Conservation (phyloP, 1,284 basidiomycete genomes). For the Pyrrhoderma lamaoense region DNA sequence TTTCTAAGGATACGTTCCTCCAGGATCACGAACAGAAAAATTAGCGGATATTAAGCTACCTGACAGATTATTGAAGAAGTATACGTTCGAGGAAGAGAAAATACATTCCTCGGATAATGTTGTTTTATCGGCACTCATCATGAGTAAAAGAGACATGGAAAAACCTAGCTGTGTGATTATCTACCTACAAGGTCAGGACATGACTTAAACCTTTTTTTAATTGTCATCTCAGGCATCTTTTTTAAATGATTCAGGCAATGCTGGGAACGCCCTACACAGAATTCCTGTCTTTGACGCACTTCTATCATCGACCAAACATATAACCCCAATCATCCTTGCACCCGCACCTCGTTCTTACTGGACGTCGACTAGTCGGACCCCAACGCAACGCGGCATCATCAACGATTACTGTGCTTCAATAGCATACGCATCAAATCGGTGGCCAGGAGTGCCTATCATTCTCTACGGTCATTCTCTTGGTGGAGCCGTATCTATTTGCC, state of each 20-base stretch:
- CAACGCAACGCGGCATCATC: slow-evolving; percentile 33
- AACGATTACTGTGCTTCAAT: slow-evolving; percentile 35
- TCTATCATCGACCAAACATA: slow-evolving; percentile 15
- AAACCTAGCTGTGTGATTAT: no score
- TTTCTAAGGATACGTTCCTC: no score
- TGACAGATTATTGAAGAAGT: no score
- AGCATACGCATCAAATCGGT: slow-evolving; percentile 27
- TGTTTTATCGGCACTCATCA: no score
- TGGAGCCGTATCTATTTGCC: slow-evolving; percentile 36
- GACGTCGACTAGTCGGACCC: slow-evolving; percentile 30
- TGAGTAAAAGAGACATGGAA: no score
- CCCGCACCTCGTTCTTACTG: slow-evolving; percentile 38
- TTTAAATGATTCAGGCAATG: slow-evolving; percentile 34
- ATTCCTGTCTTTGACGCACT: slow-evolving; percentile 38
- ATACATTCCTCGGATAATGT: no score
- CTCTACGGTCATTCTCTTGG: slow-evolving; percentile 48
- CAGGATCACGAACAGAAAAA: no score
- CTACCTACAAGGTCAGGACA: no score
- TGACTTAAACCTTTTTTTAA: no score
- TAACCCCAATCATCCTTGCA: slow-evolving; percentile 28
- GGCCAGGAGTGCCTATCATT: slow-evolving; percentile 30
- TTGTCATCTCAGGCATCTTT: not conserved
- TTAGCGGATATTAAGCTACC: no score
- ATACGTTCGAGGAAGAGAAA: no score
- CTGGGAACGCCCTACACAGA: slow-evolving; percentile 42